phyloP scores from a whole-genome alignment of 306 rosid genomes.

The Rosa rugosa region DNA sequence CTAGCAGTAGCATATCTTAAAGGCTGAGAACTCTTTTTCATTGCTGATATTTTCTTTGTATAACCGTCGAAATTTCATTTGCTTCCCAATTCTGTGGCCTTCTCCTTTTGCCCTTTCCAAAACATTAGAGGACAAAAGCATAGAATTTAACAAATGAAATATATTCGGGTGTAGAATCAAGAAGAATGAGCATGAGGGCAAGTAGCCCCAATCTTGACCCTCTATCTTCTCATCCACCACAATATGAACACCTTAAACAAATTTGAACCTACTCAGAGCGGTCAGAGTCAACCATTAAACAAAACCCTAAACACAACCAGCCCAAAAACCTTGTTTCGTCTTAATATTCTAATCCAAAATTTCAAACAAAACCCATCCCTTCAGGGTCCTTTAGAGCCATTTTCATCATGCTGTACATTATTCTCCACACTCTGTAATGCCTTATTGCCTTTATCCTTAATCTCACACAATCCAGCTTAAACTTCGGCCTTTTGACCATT shows the following conservation, averaged over 20 bases:
- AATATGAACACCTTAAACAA: not conserved
- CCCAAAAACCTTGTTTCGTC: not conserved
- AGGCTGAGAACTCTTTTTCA: not conserved
- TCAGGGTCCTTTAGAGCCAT: slow-evolving; percentile 32
- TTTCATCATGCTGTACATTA: not conserved
- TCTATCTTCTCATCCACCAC: not conserved
- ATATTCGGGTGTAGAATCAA: not conserved
- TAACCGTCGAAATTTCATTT: not conserved
- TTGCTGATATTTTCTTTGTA: not conserved
- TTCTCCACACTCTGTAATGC: not conserved
- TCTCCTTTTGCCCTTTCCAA: slow-evolving; percentile 41
- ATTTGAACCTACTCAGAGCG: not conserved
- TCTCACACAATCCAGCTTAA: slow-evolving; percentile 1
- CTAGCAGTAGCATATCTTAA: not conserved
- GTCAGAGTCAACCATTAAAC: slow-evolving; percentile 33
- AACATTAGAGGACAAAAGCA: slow-evolving; percentile 35
- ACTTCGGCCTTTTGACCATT: slow-evolving; percentile 20
- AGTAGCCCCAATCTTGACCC: not conserved
- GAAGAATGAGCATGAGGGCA: not conserved
- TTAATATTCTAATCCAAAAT: not conserved
- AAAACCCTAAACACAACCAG: slow-evolving; percentile 21
- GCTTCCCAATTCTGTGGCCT: slow-evolving; percentile 7
- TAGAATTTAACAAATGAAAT: not conserved
- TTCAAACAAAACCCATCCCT: slow-evolving; percentile 16
- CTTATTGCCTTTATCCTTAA: not conserved